A percentile compares a stretch with the other conserved stretches of the same genome.
Evolutionary conservation across 2,329 filamentous ascomycete species (phyloP).

Genomic region (Verticillium nonalfalfae): DNA sequence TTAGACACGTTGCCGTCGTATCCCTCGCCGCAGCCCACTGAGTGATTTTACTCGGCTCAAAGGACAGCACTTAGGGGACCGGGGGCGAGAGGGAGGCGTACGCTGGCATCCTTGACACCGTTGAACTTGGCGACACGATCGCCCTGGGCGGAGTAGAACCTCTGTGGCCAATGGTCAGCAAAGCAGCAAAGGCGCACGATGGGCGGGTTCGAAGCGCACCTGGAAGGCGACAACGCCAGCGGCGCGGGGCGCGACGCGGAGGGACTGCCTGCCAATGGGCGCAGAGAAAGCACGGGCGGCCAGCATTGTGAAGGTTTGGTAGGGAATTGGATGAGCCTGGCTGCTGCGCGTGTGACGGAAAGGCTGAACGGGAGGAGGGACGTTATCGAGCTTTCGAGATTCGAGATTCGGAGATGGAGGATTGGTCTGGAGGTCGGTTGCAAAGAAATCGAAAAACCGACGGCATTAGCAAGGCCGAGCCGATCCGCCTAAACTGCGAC

Average conservation of each 20-base stretch:
- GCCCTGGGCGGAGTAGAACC: constrained; percentile 58
- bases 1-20: constrained; percentile 2
- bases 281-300: constrained; percentile 71
- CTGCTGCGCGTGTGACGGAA: constrained; percentile 1
- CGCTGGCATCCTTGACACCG: constrained; percentile 80
- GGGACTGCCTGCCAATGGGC: constrained; percentile 71
- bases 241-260: constrained; percentile 60
- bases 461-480: constrained; percentile 3
- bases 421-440: neutral
- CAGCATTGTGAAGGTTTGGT: constrained; percentile 60
- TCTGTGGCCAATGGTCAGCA: constrained; percentile 22
- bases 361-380: neutral
- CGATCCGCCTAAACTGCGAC: constrained; percentile 4
- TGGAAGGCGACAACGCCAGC: constrained; percentile 43
- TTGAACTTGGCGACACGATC: constrained; percentile 88
- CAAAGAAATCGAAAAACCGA: constrained; percentile 3
- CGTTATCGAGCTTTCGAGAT: neutral
- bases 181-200: constrained; percentile 6
- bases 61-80: neutral
- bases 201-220: constrained; percentile 35
- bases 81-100: constrained; percentile 40
- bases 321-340: neutral
- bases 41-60: constrained; percentile 29
- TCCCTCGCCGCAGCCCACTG: constrained; percentile 15
- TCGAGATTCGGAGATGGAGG: neutral